These are phyloP conservation scores for Lactarius pseudohatsudake DNA, from an alignment of 768 basidiomycete species.

Conservation along the genomic window DNA sequence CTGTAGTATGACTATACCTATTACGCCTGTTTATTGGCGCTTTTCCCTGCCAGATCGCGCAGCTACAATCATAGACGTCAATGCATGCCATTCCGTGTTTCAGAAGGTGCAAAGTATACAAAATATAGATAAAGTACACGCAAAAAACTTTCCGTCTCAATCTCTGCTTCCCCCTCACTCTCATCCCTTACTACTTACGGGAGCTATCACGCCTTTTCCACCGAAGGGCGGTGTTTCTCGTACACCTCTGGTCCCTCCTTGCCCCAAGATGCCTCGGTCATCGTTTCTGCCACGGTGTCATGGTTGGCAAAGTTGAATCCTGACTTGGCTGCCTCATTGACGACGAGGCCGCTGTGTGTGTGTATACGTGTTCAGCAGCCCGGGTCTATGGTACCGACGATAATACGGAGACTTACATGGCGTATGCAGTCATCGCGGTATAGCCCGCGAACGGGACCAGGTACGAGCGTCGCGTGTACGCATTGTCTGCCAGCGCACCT, in stretches of 20 bases:
- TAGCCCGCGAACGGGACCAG: slow-evolving; percentile 62
- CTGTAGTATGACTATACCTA: slow-evolving; percentile 24
- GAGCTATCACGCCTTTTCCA: neutral
- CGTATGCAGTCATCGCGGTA: slow-evolving; percentile 56
- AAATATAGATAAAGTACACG: neutral
- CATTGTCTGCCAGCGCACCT: slow-evolving; percentile 51
- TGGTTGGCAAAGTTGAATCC: slow-evolving; percentile 53
- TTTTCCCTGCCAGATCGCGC: neutral
- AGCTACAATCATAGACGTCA: slow-evolving; percentile 3
- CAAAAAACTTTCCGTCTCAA: neutral
- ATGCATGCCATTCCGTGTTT: slow-evolving; percentile 5
- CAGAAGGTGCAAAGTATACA: neutral
- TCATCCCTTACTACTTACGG: neutral
- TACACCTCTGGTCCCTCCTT: neutral
- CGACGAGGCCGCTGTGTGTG: slow-evolving; percentile 49
- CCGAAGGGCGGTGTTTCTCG: neutral
- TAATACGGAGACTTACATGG: slow-evolving; percentile 42
- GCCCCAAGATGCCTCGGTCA: slow-evolving; percentile 3
- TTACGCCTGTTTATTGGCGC: neutral
- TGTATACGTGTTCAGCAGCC: neutral
- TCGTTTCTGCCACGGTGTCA: slow-evolving; percentile 41
- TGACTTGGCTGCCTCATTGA: slow-evolving; percentile 48
- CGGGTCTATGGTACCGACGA: neutral
- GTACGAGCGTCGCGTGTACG: slow-evolving; percentile 54
- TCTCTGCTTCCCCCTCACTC: neutral